These are phyloP conservation scores for Ogataea pini DNA, from an alignment of 805 yeast species.

Conservation along the genomic window DNA sequence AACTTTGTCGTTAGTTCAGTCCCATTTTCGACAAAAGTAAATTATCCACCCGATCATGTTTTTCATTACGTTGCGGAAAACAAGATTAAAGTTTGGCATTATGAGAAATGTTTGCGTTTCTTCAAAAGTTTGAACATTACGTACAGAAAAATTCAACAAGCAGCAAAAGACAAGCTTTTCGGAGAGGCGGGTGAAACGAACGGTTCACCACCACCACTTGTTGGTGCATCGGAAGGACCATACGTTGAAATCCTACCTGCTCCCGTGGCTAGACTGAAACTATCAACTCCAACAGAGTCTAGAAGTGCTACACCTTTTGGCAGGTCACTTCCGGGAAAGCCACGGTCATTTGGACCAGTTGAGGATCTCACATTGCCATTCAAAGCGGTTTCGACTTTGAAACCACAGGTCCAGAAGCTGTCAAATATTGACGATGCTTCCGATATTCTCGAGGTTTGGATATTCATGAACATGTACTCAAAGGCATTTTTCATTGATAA, in stretches of 20 bases:
- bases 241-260: constrained; percentile 25
- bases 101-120: constrained; percentile 56
- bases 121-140: constrained; percentile 50
- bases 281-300: constrained; percentile 19
- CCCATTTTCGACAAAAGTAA: constrained; percentile 37
- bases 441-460: constrained; percentile 69
- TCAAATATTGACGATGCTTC: constrained; percentile 29
- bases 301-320: constrained; percentile 22
- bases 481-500: constrained; percentile 65
- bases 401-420: constrained; percentile 31
- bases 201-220: background rate
- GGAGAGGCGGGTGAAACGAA: constrained; percentile 1
- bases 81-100: constrained; percentile 60
- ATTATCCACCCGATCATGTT: constrained; percentile 46
- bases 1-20: constrained; percentile 53
- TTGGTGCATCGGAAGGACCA: background rate
- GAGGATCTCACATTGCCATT: constrained; percentile 38
- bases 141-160: constrained; percentile 38
- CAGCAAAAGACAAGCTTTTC: constrained; percentile 22
- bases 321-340: constrained; percentile 5
- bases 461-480: constrained; percentile 70
- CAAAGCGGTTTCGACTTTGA: constrained; percentile 21
- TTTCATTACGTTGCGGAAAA: constrained; percentile 46
- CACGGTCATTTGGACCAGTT: constrained; percentile 22
- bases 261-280: constrained; percentile 14